phyloP scores from a whole-genome alignment of 257 asterid species.

The Mitragyna speciosa region DNA sequence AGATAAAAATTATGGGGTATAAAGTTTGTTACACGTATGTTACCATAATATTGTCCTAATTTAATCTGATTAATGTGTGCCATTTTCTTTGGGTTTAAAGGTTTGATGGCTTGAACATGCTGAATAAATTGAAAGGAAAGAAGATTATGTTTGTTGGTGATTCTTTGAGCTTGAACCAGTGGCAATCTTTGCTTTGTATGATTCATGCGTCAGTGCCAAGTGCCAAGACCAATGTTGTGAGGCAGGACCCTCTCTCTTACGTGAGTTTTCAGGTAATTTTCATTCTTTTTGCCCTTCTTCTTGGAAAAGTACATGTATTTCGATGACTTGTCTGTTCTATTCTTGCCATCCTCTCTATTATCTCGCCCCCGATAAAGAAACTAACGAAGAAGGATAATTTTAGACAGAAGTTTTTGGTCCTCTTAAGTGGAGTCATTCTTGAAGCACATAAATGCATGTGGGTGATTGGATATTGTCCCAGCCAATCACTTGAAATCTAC shows the following conservation, averaged over 20 bases:
- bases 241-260: constrained; percentile 32
- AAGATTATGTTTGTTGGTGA: constrained; percentile 65
- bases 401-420: not conserved
- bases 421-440: too few species aligned
- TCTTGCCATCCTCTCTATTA: not conserved
- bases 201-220: constrained; percentile 46
- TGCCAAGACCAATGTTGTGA: constrained; percentile 23
- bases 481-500: not conserved
- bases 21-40: not conserved
- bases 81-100: constrained; percentile 15
- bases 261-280: constrained; percentile 42
- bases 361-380: not conserved
- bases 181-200: constrained; percentile 54
- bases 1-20: too few species aligned
- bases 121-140: constrained; percentile 55
- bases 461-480: too few species aligned
- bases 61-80: not conserved
- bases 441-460: too few species aligned
- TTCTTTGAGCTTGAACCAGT: constrained; percentile 54
- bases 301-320: not conserved
- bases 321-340: not conserved
- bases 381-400: not conserved
- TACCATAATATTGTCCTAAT: too few species aligned
- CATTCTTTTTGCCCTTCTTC: not conserved
- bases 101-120: constrained; percentile 40